Evolutionary conservation across 495 filamentous ascomycete genomes (phyloP), one percentile per base, ranked within the genome.

Genomic region (Aspergillus olivimuriae): DNA sequence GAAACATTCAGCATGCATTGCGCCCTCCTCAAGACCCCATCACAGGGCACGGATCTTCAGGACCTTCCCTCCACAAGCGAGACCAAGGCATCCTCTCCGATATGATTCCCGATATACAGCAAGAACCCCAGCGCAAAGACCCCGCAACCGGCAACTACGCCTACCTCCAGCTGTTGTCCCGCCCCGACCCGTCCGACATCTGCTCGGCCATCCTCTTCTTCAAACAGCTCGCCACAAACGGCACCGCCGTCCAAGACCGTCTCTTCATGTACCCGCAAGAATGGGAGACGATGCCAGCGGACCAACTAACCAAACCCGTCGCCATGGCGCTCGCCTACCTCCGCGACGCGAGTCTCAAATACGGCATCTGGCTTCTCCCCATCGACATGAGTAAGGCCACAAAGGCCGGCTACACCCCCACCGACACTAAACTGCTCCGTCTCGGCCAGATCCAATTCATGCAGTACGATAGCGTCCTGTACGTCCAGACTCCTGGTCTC

Each of bases 1-100:
- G 66, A 26, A 75, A 63, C 41, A 70, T 87, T 21, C 78, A 83
- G 60, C 58, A 69, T 50, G 78, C 75, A 17, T 61, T 87, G 18
- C 73, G 69, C 36, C 72, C 76, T 0, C 67, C 53, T 2, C 42
- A 46, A 17, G 43, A 39, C 28, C 37, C 56, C 24, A 39, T 48
- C 18, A 42, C 39, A 42, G 51, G 46, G 8, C 46, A 41, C 15
- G 51, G 43, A 23, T 47, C 48, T 10, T 8, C 30, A 28, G 48
- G 46, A 56, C 51, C 61, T 18, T 40, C 60, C 50, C 58, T 56
- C 52, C 53, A 56, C 22, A 52, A 46, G 18, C 24, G 48, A n/a
- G 47, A 39, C 16, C 49, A 34, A 24, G 39, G 39, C 20, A 31
- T 39, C 10, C 36, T 47, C 12, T 46, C 34, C 8, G 39, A 49